Evolutionary conservation across 2,329 filamentous ascomycete genomes (phyloP).

Genomic region (Fusarium staphyleae): DNA sequence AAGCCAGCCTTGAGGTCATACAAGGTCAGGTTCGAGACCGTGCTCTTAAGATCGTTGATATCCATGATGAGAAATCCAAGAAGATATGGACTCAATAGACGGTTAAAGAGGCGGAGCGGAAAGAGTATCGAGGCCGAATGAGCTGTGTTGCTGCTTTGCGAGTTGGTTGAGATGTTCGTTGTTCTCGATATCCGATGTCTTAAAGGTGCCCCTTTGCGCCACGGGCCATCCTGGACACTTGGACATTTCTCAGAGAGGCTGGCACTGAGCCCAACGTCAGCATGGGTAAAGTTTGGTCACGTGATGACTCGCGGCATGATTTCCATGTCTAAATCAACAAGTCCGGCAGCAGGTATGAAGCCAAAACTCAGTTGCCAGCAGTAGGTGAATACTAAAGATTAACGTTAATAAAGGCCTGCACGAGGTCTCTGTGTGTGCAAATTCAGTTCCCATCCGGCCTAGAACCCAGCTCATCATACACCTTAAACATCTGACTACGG

Average conservation of each 20-base stretch:
- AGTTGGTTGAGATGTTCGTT: constrained; percentile 14
- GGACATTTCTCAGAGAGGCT: constrained; percentile 33
- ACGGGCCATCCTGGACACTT: constrained; percentile 41
- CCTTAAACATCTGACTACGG: no score
- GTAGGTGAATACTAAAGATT: no score
- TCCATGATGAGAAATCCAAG: constrained; percentile 68
- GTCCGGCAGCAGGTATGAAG: no score
- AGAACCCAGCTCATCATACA: no score
- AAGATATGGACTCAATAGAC: constrained; percentile 15
- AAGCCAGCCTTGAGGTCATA: constrained; percentile 96
- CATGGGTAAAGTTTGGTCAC: constrained; percentile 22
- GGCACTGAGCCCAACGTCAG: constrained; percentile 31
- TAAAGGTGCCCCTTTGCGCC: constrained; percentile 39
- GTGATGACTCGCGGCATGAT: constrained; percentile 16
- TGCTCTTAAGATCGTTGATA: constrained; percentile 82
- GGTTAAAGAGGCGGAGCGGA: neutral
- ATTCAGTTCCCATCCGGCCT: no score
- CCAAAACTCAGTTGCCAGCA: no score
- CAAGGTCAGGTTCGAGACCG: constrained; percentile 89
- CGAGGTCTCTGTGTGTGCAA: no score
- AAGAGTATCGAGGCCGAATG: constrained; percentile 7
- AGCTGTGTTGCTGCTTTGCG: constrained; percentile 19
- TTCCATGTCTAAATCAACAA: neutral
- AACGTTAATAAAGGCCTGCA: no score
- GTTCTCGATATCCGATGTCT: constrained; percentile 20